These are phyloP conservation scores for Globisporangium yorkense DNA, from an alignment of 352 stramenopile genomes.

Conservation along the genomic window DNA sequence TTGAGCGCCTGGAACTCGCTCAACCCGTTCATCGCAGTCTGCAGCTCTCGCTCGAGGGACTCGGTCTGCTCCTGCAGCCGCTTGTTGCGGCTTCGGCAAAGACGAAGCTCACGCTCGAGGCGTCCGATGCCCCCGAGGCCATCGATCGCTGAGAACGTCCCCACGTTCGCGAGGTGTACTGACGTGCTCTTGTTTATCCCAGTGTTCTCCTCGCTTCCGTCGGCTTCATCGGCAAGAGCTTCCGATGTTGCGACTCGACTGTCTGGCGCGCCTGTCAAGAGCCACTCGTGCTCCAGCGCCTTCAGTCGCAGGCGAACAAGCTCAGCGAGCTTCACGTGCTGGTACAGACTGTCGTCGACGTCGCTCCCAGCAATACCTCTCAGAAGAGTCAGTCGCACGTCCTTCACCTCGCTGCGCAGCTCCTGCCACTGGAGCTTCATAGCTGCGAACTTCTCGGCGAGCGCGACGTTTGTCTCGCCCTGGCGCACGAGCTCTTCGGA, in stretches of 20 bases:
- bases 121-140: slow-evolving; percentile 49
- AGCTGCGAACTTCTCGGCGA: slow-evolving; percentile 38
- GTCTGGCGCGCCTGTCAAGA: slow-evolving; percentile 24
- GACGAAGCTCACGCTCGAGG: slow-evolving; percentile 62
- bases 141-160: slow-evolving; percentile 56
- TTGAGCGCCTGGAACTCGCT: slow-evolving; percentile 67
- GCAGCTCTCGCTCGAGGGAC: slow-evolving; percentile 46
- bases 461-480: slow-evolving; percentile 57
- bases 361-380: slow-evolving; percentile 43
- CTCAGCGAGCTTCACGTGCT: slow-evolving; percentile 66
- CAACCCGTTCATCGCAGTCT: slow-evolving; percentile 33
- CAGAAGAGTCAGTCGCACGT: slow-evolving; percentile 45
- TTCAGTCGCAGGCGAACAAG: slow-evolving; percentile 68
- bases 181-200: slow-evolving; percentile 2
- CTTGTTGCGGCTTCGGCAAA: slow-evolving; percentile 72
- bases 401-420: slow-evolving; percentile 43
- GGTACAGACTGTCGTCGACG: slow-evolving; percentile 51
- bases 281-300: slow-evolving; percentile 48
- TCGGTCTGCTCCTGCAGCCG: slow-evolving; percentile 42
- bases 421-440: slow-evolving; percentile 33
- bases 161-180: slow-evolving; percentile 49
- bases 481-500: slow-evolving; percentile 69
- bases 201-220: neutral
- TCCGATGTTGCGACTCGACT: neutral
- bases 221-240: neutral